These are phyloP conservation scores for Fusarium verrucosum DNA, from an alignment of 2,329 filamentous ascomycete genomes.

Conservation along the genomic window DNA sequence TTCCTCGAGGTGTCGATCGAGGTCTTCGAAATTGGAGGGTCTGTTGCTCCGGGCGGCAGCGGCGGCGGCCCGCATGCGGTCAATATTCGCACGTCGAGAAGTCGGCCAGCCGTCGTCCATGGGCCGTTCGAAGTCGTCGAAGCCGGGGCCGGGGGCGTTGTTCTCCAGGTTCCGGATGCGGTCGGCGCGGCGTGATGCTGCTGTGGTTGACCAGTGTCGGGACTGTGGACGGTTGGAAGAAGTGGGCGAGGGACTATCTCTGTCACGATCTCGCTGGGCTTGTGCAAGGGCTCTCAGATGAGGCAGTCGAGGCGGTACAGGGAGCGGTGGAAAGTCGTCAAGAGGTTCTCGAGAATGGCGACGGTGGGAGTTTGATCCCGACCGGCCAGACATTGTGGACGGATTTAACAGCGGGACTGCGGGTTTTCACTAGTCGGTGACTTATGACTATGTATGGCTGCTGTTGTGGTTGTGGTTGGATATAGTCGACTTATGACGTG, in stretches of 20 bases:
- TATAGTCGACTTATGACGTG: constrained; percentile 33
- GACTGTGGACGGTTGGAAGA: constrained; percentile 36
- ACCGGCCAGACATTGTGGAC: constrained; percentile 48
- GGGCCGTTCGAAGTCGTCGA: constrained; percentile 44
- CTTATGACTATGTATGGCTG: constrained; percentile 14
- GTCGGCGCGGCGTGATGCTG: constrained; percentile 49
- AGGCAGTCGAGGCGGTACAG: constrained; percentile 46
- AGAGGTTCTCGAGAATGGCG: constrained; percentile 46
- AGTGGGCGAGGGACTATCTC: constrained; percentile 40
- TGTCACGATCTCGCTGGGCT: constrained; percentile 44
- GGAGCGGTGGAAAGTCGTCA: constrained; percentile 48
- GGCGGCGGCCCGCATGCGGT: constrained; percentile 38
- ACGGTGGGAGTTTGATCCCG: constrained; percentile 45
- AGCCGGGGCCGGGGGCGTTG: constrained; percentile 30
- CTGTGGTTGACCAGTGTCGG: constrained; percentile 43
- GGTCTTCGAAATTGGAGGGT: constrained; percentile 49
- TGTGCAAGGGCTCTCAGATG: constrained; percentile 46
- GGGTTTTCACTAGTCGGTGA: constrained; percentile 24
- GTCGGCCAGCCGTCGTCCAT: constrained; percentile 44
- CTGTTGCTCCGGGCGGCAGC: constrained; percentile 37
- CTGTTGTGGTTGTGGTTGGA: not conserved
- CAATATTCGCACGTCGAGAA: constrained; percentile 38
- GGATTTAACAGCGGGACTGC: constrained; percentile 14
- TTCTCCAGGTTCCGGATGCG: constrained; percentile 51
- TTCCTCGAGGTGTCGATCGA: constrained; percentile 53